Evolutionary conservation across 2,329 filamentous ascomycete genomes (phyloP), one percentile per base, ranked within the genome.

Genomic region (Dissoconium aciculare): DNA sequence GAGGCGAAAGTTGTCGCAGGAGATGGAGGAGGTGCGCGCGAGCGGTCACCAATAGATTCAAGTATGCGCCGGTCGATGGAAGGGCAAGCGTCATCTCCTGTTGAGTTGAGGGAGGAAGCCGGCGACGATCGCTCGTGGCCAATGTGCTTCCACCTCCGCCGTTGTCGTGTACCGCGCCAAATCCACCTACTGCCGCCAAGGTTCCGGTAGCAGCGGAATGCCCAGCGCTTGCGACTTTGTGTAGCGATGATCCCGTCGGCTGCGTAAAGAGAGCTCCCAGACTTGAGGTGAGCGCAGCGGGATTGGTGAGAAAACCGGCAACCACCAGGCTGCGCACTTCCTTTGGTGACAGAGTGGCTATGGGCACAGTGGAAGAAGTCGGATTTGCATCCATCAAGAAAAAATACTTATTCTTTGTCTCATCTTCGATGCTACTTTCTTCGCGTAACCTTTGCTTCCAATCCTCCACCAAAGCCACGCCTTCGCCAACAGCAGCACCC

Each of bases 151-250:
- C 62, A 31, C 64, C 62, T 5, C 77, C 78, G 11, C 77, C 76
- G 2, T 66, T 69, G 28, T 64, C 65, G 46, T 77, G 69, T 4
- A 81, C 58, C 2, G 71, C 75, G 12, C 69, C 69, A n/a, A 61
- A 56, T 4, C 78, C 78, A 1, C 79, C 79, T 1, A 83, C 71
- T 1, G 78, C 76, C 5, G 63, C 74, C 2, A 78, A 46, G 3
- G 73, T 74, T 10, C 79, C 79, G 1, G 78, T 76, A 4, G 76
- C 70, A 13, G 75, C 73, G 38, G 60, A 64, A 2, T 73, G 70
- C 11, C 58, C 59, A 13, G 79, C 69, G 15, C 62, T 66, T 21
- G 74, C 67, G 6, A 83, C 60, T 3, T 71, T 73, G n/a, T n/a
- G n/a, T n/a, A n/a, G 14, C 64, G 39, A 51, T 29, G 14, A 34